Percentiles rank a stretch among this genome's conserved stretches.
These are phyloP conservation scores for Cyclotella baltica DNA, from an alignment of 108 stramenopile genomes.

Conservation along the genomic window DNA sequence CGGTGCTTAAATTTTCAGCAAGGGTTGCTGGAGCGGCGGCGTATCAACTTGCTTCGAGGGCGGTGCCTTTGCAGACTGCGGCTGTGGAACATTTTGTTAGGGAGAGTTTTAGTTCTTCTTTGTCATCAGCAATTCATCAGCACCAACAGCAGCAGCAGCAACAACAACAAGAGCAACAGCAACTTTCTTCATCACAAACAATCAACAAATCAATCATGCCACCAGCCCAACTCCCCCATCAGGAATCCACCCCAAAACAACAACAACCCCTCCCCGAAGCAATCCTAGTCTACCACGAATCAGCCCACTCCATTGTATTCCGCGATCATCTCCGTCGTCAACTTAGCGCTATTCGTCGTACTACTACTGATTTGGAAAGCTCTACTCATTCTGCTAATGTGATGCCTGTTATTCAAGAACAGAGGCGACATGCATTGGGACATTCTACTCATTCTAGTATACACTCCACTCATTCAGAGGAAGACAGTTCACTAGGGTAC, in stretches of 20 bases:
- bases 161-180: background rate
- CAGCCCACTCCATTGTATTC: conserved; percentile 89
- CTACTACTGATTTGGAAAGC: conserved; percentile 29
- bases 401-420: background rate
- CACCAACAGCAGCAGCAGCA: background rate
- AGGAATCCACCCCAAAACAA: too few species aligned
- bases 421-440: background rate
- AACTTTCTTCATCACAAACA: background rate
- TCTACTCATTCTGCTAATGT: conserved; percentile 9
- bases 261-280: conserved; percentile 49
- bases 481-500: too few species aligned
- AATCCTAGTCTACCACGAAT: conserved; percentile 81
- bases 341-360: conserved; percentile 38
- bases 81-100: conserved; percentile 1
- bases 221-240: too few species aligned
- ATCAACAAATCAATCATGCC: background rate
- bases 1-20: background rate
- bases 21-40: background rate
- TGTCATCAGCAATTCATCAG: too few species aligned
- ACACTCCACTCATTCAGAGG: too few species aligned
- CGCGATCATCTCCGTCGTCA: conserved; percentile 81
- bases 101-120: background rate
- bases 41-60: background rate
- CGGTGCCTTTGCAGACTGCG: background rate
- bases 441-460: too few species aligned